These are phyloP conservation scores for Yamagishiella unicocca DNA, from an alignment of 139 green algal species.

Conservation along the genomic window DNA sequence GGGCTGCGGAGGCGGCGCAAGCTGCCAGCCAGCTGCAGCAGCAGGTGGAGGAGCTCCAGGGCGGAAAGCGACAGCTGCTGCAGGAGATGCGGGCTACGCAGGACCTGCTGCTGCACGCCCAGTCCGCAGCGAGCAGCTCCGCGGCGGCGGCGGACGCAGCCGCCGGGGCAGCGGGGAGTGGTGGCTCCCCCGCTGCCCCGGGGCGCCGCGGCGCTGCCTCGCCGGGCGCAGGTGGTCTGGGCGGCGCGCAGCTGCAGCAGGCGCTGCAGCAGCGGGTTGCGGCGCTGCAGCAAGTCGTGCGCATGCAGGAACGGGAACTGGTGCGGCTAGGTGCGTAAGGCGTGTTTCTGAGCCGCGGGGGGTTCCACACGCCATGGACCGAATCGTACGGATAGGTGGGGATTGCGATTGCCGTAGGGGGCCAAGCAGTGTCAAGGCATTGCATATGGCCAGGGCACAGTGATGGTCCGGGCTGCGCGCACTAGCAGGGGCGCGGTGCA, in stretches of 20 bases:
- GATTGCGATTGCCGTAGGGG: no score
- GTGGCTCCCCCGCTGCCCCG: not conserved
- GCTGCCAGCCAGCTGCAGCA: not conserved
- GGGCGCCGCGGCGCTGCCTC: not conserved
- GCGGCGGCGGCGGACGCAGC: not conserved
- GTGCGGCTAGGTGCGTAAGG: slow-evolving; percentile 26
- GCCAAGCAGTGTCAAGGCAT: no score
- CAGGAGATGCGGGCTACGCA: slow-evolving; percentile 17
- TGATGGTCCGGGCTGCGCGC: no score
- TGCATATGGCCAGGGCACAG: no score
- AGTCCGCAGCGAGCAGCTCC: not conserved
- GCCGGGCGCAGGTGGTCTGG: not conserved
- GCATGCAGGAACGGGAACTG: slow-evolving; percentile 41
- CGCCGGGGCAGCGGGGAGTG: not conserved
- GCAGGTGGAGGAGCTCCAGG: not conserved
- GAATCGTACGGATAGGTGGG: no score
- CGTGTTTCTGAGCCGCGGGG: not conserved
- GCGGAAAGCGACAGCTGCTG: not conserved
- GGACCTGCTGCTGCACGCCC: slow-evolving; percentile 10
- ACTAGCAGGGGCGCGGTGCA: no score
- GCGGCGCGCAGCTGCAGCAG: not conserved
- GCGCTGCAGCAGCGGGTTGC: slow-evolving; percentile 33
- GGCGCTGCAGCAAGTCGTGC: slow-evolving; percentile 29
- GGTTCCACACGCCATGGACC: no score
- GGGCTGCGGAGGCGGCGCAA: not conserved